Evolutionary conservation across 1,284 basidiomycete genomes (phyloP), one percentile per base, ranked within the genome.

Genomic region (Rhodotorula sp.): DNA sequence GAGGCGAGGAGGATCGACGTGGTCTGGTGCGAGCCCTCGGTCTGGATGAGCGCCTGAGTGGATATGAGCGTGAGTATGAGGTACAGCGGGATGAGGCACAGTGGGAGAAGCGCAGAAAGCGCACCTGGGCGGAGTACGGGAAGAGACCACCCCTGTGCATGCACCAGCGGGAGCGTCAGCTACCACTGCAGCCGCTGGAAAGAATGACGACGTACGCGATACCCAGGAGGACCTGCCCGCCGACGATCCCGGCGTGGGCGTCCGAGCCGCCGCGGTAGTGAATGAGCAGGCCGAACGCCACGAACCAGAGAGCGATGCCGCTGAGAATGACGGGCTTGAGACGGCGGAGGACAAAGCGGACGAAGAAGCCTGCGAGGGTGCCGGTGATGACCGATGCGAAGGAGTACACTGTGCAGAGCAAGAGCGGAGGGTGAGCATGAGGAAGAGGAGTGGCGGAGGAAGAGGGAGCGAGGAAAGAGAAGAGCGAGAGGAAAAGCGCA

Each of bases 211-310:
- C 37, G 46, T 22, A 61, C 17, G n/a, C 22, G 21, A 54, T 77
- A 71, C 83, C 83, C 25, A 84, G 79, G 15, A 84, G 70, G 66
- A 84, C 79, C 75, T 84, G 81, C 34, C 78, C 82, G 12, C 79
- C 83, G 64, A 84, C 78, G 37, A 84, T 75, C 53, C 81, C 81
- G 1, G 78, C 74, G 54, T 80, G 76, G 29, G 78, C 76, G 36
- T 63, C 61, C 2, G 58, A 66, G 0, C 76, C 75, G 29, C 82
- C 82, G 56, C 84, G 80, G 80, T 76, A 84, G 44, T 80, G 80
- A 68, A 83, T 81, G 41, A 85, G 77, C 1, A 84, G 75, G 41
- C 83, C 83, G 69, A 83, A 83, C 15, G 82, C 82, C 41, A 84
- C 69, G 51, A 80, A 74, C 79, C 81, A 82, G 51, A 83, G 69